phyloP scores from a whole-genome alignment of 2,329 filamentous ascomycete genomes.

The Diaporthe ampelina region DNA sequence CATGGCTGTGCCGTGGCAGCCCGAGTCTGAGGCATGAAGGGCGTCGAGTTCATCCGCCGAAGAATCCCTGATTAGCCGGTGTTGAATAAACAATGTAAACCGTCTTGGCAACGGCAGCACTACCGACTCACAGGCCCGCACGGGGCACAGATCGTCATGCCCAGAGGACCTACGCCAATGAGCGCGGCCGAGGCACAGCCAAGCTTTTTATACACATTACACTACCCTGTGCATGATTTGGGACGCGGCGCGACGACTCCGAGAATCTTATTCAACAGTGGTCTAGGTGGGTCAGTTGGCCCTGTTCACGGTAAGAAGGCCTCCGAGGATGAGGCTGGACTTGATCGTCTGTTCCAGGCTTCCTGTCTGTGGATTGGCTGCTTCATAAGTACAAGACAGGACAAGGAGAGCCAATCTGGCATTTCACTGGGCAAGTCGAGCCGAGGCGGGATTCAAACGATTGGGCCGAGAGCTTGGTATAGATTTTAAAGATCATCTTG shows the following conservation, averaged over 20 bases:
- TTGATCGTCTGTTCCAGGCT: not conserved
- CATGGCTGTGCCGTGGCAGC: not conserved
- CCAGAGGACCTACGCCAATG: not conserved
- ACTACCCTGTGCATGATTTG: conserved; percentile 30
- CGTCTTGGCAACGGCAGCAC: conserved; percentile 30
- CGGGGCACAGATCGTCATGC: conserved; percentile 26
- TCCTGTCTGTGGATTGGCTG: not conserved
- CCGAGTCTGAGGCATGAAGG: not conserved
- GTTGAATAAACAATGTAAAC: conserved; percentile 32
- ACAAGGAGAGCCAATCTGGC: not conserved
- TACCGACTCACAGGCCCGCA: conserved; percentile 9
- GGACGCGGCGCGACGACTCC: conserved; percentile 25
- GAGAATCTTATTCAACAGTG: conserved; percentile 2
- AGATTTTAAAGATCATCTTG: not conserved
- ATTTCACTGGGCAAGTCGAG: not conserved
- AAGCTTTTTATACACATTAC: conserved; percentile 23
- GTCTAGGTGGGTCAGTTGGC: conserved; percentile 7
- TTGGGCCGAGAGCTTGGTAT: not conserved
- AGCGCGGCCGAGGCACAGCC: not conserved
- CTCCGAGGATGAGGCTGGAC: conserved; percentile 25
- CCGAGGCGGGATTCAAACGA: not conserved
- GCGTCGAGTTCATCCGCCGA: conserved; percentile 21
- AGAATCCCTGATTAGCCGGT: conserved; percentile 24
- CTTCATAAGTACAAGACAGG: not conserved
- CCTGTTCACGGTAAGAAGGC: not conserved